Conservation (phyloP, 2,329 filamentous ascomycete genomes). For the Epicoccum nigrum region DNA sequence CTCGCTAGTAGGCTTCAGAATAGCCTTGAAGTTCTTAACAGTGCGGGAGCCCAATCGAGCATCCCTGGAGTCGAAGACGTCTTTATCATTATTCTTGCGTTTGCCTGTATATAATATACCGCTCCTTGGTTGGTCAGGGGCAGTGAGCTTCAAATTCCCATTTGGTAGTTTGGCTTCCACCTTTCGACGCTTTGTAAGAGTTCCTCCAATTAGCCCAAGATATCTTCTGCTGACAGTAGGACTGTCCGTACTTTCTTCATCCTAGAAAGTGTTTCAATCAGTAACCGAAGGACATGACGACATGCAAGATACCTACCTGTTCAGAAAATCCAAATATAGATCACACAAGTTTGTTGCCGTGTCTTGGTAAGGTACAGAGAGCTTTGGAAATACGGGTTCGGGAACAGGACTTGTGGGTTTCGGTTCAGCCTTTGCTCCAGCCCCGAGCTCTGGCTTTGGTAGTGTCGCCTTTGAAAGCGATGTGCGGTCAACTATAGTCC, state of each 20-base stretch:
- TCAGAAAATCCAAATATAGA: background rate
- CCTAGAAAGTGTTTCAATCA: background rate
- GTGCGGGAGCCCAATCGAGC: background rate
- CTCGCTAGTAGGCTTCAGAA: background rate
- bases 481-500: too few species aligned
- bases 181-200: background rate
- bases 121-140: background rate
- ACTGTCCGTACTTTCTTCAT: background rate
- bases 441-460: too few species aligned
- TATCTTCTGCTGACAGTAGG: too few species aligned
- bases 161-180: background rate
- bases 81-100: background rate
- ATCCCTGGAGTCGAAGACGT: constrained; percentile 1
- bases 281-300: background rate
- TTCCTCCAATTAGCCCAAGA: too few species aligned
- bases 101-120: background rate
- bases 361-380: background rate
- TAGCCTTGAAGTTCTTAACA: background rate
- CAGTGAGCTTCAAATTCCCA: background rate
- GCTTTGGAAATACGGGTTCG: background rate
- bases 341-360: background rate
- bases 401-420: too few species aligned
- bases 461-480: too few species aligned
- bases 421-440: too few species aligned
- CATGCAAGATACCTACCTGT: background rate